Evolutionary conservation across 2,329 filamentous ascomycete species (phyloP).

Genomic region (Penicillium brasilianum): DNA sequence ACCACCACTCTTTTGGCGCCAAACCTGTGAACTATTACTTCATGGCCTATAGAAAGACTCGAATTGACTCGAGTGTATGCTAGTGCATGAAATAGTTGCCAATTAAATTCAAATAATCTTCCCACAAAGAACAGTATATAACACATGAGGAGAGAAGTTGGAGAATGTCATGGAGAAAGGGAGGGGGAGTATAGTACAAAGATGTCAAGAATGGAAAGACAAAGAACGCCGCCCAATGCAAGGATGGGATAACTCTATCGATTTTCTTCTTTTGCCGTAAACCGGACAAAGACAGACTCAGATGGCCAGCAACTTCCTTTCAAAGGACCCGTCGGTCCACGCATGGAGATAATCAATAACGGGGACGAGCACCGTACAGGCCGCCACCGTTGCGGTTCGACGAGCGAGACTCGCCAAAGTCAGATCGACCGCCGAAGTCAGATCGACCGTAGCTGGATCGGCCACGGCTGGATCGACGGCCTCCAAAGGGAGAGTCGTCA

Average conservation of each 20-base stretch:
- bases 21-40: background rate
- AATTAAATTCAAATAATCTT: slow-evolving; percentile 14
- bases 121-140: slow-evolving; percentile 19
- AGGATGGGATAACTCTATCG: slow-evolving; percentile 26
- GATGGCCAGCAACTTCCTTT: slow-evolving; percentile 8
- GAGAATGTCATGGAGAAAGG: slow-evolving; percentile 18
- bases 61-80: background rate
- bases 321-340: background rate
- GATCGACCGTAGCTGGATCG: background rate
- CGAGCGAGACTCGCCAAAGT: slow-evolving; percentile 8
- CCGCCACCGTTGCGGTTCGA: slow-evolving; percentile 2
- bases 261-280: slow-evolving; percentile 15
- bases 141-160: slow-evolving; percentile 32
- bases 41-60: background rate
- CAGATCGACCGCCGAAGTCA: background rate
- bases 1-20: background rate
- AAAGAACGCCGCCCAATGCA: slow-evolving; percentile 38
- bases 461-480: slow-evolving; percentile 11
- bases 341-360: slow-evolving; percentile 12
- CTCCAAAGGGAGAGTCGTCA: slow-evolving; percentile 1
- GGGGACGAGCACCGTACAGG: slow-evolving; percentile 13
- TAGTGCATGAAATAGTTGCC: slow-evolving; percentile 13
- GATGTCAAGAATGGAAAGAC: slow-evolving; percentile 17
- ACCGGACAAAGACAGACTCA: slow-evolving; percentile 5
- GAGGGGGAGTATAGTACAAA: slow-evolving; percentile 26